phyloP scores from a whole-genome alignment of 768 basidiomycete genomes.

The Mycena indigotica region DNA sequence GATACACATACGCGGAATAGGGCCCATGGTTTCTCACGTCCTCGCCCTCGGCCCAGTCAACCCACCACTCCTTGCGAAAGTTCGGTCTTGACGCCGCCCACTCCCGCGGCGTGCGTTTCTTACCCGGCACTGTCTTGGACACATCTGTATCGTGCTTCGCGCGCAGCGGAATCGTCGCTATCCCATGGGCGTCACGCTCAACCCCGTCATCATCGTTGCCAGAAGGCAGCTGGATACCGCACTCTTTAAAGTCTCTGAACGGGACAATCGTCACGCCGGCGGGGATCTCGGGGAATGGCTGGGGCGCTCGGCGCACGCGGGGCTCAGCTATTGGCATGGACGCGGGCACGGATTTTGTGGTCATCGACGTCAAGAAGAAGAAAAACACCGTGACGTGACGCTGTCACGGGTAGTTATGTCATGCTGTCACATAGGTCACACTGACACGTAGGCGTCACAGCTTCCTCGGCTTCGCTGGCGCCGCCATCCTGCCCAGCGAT shows the following conservation, averaged over 20 bases:
- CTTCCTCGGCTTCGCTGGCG: too few species aligned
- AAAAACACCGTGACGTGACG: not conserved
- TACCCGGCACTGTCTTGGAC: conserved; percentile 59
- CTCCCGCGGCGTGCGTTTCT: conserved; percentile 43
- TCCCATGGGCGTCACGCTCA: conserved; percentile 68
- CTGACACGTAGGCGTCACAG: too few species aligned
- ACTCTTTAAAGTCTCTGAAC: conserved; percentile 58
- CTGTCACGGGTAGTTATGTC: too few species aligned
- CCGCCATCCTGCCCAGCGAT: too few species aligned
- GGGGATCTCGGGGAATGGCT: not conserved
- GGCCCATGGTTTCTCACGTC: conserved; percentile 42
- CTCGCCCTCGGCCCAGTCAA: conserved; percentile 72
- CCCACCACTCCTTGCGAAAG: conserved; percentile 56
- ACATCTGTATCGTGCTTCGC: conserved; percentile 56
- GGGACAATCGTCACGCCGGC: conserved; percentile 50
- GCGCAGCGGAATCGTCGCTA: conserved; percentile 62
- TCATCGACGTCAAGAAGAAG: not conserved
- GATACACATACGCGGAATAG: conserved; percentile 53
- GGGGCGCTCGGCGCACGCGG: too few species aligned
- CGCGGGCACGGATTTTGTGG: not conserved
- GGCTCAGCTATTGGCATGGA: not conserved
- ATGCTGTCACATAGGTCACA: too few species aligned
- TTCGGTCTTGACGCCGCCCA: conserved; percentile 13
- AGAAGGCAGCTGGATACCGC: conserved; percentile 44
- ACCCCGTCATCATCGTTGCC: conserved; percentile 49